Percentiles rank a stretch among this genome's conserved stretches.
Conservation (phyloP, 768 basidiomycete genomes). For the Mrakia blollopis region DNA sequence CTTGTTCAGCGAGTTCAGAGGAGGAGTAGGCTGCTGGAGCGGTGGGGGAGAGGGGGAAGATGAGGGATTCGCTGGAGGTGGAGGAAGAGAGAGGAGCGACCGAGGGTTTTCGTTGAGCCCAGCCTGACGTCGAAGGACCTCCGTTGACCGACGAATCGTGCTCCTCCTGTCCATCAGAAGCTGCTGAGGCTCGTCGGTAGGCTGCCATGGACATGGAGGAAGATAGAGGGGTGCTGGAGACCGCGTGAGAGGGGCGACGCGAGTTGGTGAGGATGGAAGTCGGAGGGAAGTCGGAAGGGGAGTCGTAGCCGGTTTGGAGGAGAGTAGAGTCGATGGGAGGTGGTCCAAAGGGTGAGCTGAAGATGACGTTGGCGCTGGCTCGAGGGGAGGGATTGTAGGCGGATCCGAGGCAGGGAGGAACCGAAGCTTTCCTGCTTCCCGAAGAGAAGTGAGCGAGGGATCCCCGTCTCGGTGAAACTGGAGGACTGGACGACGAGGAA, state of each 20-base stretch:
- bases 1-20: conserved; percentile 38
- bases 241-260: neutral
- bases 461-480: neutral
- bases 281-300: neutral
- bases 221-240: neutral
- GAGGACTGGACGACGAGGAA: neutral
- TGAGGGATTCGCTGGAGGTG: neutral
- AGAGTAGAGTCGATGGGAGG: neutral
- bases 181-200: conserved; percentile 22
- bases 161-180: neutral
- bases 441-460: neutral
- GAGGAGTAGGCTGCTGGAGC: neutral
- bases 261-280: conserved; percentile 1
- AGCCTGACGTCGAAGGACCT: neutral
- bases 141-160: neutral
- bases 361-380: neutral
- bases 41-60: neutral
- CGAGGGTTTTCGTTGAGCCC: conserved; percentile 6
- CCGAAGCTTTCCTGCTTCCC: neutral
- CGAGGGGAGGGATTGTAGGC: neutral
- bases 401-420: conserved; percentile 5
- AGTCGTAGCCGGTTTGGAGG: conserved; percentile 1
- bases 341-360: conserved; percentile 4
- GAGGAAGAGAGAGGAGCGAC: neutral
- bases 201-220: conserved; percentile 7